These are phyloP conservation scores for Golubevia pallescens DNA, from an alignment of 1,284 basidiomycete genomes.

Conservation along the genomic window DNA sequence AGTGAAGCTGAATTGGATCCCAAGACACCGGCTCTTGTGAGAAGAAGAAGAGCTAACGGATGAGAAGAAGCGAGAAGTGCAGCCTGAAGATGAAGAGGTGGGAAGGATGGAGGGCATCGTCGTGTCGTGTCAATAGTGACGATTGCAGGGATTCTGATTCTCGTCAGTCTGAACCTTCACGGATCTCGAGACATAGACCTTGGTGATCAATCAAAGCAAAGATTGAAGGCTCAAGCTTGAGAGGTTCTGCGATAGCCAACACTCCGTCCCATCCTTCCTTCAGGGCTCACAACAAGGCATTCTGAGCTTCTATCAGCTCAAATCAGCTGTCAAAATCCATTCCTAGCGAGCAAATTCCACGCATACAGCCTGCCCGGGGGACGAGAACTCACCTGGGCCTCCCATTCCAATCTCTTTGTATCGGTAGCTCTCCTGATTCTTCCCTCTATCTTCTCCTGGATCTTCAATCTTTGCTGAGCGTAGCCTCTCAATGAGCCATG, in stretches of 20 bases:
- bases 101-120: not conserved
- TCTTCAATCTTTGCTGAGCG: constrained; percentile 21
- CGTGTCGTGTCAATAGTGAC: too few species aligned
- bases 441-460: constrained; percentile 22
- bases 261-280: too few species aligned
- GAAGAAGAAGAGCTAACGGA: constrained; percentile 28
- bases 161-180: too few species aligned
- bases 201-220: too few species aligned
- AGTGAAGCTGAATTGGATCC: constrained; percentile 24
- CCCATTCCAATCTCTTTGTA: constrained; percentile 31
- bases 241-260: too few species aligned
- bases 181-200: too few species aligned
- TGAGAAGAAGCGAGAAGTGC: constrained; percentile 28
- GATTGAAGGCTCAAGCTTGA: not conserved
- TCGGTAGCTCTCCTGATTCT: constrained; percentile 23
- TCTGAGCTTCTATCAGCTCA: too few species aligned
- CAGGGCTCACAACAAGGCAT: too few species aligned
- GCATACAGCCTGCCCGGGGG: too few species aligned
- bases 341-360: too few species aligned
- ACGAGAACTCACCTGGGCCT: constrained; percentile 27
- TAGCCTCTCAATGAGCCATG: constrained; percentile 22
- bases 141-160: too few species aligned
- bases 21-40: constrained; percentile 25
- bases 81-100: constrained; percentile 5
- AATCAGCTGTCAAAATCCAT: too few species aligned